A percentile compares a stretch with the other conserved stretches of the same genome.
Conservation (phyloP, 2,329 filamentous ascomycete species). For the Leptographium flavum region DNA sequence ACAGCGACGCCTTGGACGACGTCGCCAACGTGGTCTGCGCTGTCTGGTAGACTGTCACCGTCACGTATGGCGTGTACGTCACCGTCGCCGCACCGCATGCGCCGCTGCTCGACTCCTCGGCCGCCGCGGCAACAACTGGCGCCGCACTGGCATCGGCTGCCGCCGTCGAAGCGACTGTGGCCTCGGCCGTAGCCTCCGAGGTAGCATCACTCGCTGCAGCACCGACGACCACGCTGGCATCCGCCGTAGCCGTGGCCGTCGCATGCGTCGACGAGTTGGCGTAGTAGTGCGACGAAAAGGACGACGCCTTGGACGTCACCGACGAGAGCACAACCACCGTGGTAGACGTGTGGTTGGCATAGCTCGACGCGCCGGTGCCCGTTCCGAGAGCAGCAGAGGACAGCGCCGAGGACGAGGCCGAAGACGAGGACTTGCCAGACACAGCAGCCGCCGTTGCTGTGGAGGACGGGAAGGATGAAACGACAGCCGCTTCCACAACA, state of each 20-base stretch:
- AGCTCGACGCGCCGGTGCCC: no score
- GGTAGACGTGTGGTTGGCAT: no score
- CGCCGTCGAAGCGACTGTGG: no score
- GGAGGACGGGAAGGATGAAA: not conserved
- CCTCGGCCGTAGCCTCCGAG: not conserved
- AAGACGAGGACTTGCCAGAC: not conserved
- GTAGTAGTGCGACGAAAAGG: not conserved
- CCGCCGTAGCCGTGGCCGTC: not conserved
- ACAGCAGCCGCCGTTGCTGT: not conserved
- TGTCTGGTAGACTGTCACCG: not conserved
- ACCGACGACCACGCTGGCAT: not conserved
- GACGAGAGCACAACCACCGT: no score
- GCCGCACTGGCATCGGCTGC: no score
- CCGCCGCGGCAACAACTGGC: no score
- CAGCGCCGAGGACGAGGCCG: not conserved
- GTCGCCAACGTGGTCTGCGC: not conserved
- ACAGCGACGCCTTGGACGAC: not conserved
- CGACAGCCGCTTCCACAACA: not conserved
- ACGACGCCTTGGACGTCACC: no score
- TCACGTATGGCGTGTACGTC: not conserved
- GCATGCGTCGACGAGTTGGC: not conserved
- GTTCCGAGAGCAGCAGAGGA: not conserved
- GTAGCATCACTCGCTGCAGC: no score
- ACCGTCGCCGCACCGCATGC: not conserved
- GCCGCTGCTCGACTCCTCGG: not conserved